Percentiles rank a stretch among this genome's conserved stretches.
These are phyloP conservation scores for Echinochloa phyllopogon DNA, from an alignment of 176 grass and related monocot species.

Conservation along the genomic window DNA sequence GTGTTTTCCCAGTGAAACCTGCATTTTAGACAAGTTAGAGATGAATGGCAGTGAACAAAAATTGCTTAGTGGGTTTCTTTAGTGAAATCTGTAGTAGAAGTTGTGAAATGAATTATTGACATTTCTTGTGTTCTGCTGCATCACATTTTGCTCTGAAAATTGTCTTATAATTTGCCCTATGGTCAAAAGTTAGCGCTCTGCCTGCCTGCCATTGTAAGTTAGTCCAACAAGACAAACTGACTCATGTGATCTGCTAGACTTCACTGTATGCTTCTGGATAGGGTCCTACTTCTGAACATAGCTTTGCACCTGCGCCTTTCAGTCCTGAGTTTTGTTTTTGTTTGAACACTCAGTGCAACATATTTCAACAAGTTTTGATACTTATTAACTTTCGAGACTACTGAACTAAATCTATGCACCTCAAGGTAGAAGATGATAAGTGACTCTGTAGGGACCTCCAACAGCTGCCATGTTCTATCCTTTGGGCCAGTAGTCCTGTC, in stretches of 20 bases:
- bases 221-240: neutral
- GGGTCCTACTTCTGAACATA: neutral
- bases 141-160: constrained; percentile 7
- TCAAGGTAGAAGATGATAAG: constrained; percentile 7
- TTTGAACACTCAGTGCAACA: neutral
- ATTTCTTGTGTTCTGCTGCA: neutral
- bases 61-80: neutral
- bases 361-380: neutral
- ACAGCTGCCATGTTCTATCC: neutral
- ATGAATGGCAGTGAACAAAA: constrained; percentile 10
- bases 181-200: constrained; percentile 7
- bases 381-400: neutral
- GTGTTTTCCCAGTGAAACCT: neutral
- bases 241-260: neutral
- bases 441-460: neutral
- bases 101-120: neutral
- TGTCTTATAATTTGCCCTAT: neutral
- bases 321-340: constrained; percentile 17
- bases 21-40: constrained; percentile 8
- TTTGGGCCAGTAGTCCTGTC: neutral
- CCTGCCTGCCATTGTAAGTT: neutral
- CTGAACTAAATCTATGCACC: neutral
- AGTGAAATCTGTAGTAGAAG: constrained; percentile 11
- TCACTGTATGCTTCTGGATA: neutral
- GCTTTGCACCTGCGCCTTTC: neutral